These are phyloP conservation scores for Ceratobasidium sp. DNA, from an alignment of 1,284 basidiomycete species.

Conservation along the genomic window DNA sequence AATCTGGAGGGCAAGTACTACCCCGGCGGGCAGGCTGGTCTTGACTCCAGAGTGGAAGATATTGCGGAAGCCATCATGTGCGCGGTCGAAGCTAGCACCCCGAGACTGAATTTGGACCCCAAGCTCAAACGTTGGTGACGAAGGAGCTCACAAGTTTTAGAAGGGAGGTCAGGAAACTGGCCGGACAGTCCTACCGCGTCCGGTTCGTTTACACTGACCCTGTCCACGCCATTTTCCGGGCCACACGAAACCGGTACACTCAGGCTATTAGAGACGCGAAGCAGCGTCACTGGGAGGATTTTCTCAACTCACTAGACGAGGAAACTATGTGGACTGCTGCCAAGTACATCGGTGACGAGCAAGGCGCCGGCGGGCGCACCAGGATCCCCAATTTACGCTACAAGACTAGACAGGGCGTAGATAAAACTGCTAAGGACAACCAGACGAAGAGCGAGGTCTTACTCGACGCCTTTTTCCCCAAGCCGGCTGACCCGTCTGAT, in stretches of 20 bases:
- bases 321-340: too few species aligned
- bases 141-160: neutral
- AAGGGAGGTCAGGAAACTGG: slow-evolving; percentile 16
- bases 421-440: neutral
- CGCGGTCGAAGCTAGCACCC: too few species aligned
- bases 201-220: neutral
- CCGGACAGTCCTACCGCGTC: neutral
- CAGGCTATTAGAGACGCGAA: neutral
- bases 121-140: too few species aligned
- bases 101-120: too few species aligned
- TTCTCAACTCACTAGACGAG: too few species aligned
- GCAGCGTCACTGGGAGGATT: too few species aligned
- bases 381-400: slow-evolving; percentile 13
- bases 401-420: neutral
- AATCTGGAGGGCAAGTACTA: too few species aligned
- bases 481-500: neutral
- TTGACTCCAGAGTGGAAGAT: too few species aligned
- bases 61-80: too few species aligned
- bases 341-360: slow-evolving; percentile 22
- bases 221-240: too few species aligned
- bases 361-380: neutral
- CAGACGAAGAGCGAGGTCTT: slow-evolving; percentile 37
- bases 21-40: too few species aligned
- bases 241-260: neutral
- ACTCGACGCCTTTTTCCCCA: slow-evolving; percentile 45